These are phyloP conservation scores for Erythrophleum fordii DNA, from an alignment of 306 rosid genomes.

Conservation along the genomic window DNA sequence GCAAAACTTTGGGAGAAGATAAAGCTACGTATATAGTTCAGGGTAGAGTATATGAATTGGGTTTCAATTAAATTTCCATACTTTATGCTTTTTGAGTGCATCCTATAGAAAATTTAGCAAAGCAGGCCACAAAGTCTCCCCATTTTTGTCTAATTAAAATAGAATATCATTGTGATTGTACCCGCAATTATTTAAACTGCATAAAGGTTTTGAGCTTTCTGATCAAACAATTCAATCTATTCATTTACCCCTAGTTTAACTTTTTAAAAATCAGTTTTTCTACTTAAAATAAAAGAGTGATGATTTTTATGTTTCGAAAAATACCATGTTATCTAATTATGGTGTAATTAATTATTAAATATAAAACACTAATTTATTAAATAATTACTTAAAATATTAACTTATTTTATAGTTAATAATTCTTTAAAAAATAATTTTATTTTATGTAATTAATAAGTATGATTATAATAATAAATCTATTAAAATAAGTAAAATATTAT, in stretches of 20 bases:
- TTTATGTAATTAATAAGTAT: too few species aligned
- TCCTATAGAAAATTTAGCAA: not conserved
- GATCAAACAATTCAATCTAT: not conserved
- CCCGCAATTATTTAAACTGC: not conserved
- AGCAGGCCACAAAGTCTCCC: not conserved
- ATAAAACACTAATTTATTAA: too few species aligned
- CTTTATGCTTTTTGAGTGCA: conserved; percentile 6
- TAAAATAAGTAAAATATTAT: too few species aligned
- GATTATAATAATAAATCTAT: too few species aligned
- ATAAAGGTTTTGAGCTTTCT: not conserved
- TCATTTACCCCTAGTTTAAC: not conserved
- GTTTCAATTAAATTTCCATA: conserved; percentile 1
- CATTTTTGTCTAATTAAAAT: not conserved
- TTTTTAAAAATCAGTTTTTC: not conserved
- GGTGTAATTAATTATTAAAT: too few species aligned
- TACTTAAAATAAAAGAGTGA: not conserved
- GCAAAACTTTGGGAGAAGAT: conserved; percentile 22
- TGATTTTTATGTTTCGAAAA: not conserved
- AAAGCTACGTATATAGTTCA: conserved; percentile 4
- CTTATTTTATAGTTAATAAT: too few species aligned
- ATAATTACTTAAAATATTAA: too few species aligned
- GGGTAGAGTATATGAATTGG: conserved; percentile 28
- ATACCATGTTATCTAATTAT: too few species aligned
- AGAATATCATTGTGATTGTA: not conserved
- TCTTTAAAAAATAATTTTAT: too few species aligned